Percentiles rank a stretch among this genome's conserved stretches.
phyloP scores from a whole-genome alignment of 306 rosid species.

The Cicer cuneatum region DNA sequence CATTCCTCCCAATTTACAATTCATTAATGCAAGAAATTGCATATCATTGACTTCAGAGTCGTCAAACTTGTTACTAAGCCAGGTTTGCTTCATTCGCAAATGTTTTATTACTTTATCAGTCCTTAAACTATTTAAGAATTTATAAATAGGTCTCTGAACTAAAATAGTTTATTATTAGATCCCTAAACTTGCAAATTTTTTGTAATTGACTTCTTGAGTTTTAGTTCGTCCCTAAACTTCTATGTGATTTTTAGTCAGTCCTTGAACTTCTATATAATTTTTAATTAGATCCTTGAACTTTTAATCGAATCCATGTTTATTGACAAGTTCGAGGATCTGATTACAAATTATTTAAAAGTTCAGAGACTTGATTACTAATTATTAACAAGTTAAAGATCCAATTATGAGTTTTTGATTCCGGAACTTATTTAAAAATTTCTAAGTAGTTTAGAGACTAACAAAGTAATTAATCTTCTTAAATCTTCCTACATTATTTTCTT shows the following conservation, averaged over 20 bases:
- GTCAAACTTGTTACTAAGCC: constrained; percentile 21
- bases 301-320: too few species aligned
- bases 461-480: neutral
- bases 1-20: constrained; percentile 45
- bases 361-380: neutral
- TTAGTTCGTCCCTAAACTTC: too few species aligned
- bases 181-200: too few species aligned
- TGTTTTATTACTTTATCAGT: neutral
- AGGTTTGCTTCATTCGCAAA: constrained; percentile 2
- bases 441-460: neutral
- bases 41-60: constrained; percentile 41
- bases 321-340: too few species aligned
- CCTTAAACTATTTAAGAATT: neutral
- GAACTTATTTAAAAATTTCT: neutral
- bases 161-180: neutral
- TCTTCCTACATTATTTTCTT: neutral
- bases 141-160: neutral
- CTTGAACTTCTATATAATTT: too few species aligned
- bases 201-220: too few species aligned
- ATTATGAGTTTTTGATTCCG: neutral
- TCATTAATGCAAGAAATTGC: constrained; percentile 50
- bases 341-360: too few species aligned
- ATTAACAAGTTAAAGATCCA: neutral
- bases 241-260: too few species aligned
- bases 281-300: too few species aligned